Evolutionary conservation across 352 stramenopile genomes (phyloP).

Genomic region (Pythium myriotylum): DNA sequence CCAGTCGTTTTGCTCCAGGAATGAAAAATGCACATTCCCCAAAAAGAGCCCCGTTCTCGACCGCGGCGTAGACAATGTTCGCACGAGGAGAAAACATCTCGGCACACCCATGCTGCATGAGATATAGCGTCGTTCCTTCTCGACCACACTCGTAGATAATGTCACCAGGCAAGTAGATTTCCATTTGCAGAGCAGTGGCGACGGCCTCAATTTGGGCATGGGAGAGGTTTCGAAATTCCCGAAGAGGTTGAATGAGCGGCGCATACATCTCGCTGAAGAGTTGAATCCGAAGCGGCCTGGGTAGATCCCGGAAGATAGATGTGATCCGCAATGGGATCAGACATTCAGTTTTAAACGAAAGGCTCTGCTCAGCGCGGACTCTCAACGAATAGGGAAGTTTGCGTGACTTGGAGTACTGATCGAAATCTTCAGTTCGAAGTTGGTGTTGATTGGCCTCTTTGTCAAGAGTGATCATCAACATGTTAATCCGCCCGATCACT

Average conservation of each 20-base stretch:
- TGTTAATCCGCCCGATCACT: slow-evolving; percentile 69
- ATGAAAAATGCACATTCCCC: slow-evolving; percentile 72
- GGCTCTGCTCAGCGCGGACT: slow-evolving; percentile 48
- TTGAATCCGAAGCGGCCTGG: slow-evolving; percentile 34
- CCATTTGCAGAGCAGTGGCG: slow-evolving; percentile 45
- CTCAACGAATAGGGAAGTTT: slow-evolving; percentile 44
- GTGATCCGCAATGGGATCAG: slow-evolving; percentile 40
- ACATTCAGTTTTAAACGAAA: slow-evolving; percentile 59
- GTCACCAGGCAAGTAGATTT: slow-evolving; percentile 69
- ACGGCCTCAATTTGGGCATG: slow-evolving; percentile 54
- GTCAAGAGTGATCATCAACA: slow-evolving; percentile 68
- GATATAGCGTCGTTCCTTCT: slow-evolving; percentile 41
- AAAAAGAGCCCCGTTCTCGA: slow-evolving; percentile 43
- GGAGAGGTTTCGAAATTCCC: slow-evolving; percentile 42
- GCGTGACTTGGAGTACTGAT: slow-evolving; percentile 68
- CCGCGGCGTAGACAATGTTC: slow-evolving; percentile 40
- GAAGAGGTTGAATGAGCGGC: slow-evolving; percentile 31
- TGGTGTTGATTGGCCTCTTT: slow-evolving; percentile 57
- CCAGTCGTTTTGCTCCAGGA: slow-evolving; percentile 42
- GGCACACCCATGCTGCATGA: slow-evolving; percentile 52
- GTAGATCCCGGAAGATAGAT: slow-evolving; percentile 53
- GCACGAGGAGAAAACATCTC: slow-evolving; percentile 47
- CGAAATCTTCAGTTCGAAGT: slow-evolving; percentile 59
- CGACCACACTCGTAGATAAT: slow-evolving; percentile 57
- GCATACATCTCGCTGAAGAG: slow-evolving; percentile 66